Evolutionary conservation across 192 early-diverging fungal genomes (phyloP).

Genomic region (Linnemannia elongata): DNA sequence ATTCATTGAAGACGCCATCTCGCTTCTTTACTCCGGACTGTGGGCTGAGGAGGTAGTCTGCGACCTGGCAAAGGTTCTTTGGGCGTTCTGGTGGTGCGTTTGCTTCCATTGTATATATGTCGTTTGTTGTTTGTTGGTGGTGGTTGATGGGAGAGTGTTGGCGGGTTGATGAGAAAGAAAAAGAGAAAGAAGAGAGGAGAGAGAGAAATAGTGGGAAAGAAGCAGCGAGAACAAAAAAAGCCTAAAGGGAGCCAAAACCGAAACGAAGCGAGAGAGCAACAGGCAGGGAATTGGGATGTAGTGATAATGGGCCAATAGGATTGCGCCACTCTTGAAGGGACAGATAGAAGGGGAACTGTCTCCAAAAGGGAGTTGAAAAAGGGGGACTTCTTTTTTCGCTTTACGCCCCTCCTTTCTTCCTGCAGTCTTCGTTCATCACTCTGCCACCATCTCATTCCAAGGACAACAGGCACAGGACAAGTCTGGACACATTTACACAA

Average conservation of each 20-base stretch:
- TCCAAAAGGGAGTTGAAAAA: no score
- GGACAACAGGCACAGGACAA: neutral
- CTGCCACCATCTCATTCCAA: neutral
- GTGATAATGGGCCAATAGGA: conserved; percentile 34
- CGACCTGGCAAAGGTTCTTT: conserved; percentile 75
- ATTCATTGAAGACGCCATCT: conserved; percentile 91
- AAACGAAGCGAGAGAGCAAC: neutral
- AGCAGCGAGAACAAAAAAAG: neutral
- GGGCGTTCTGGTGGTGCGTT: conserved; percentile 58
- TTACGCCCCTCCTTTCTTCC: neutral
- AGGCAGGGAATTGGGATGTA: neutral
- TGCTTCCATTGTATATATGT: conserved; percentile 32
- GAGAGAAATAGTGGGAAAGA: neutral
- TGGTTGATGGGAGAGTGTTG: neutral
- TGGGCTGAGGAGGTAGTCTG: conserved; percentile 81
- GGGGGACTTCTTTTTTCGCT: neutral
- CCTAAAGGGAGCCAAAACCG: neutral
- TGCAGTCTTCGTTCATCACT: no score
- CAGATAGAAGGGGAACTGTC: no score
- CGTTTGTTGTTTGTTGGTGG: neutral
- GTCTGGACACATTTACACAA: no score
- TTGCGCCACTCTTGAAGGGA: conserved; percentile 23
- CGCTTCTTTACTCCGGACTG: conserved; percentile 82
- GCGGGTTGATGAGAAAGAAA: conserved; percentile 8
- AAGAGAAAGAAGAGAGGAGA: neutral